Evolutionary conservation across 2,329 filamentous ascomycete species (phyloP).

Genomic region (Pseudopyricularia javanii): DNA sequence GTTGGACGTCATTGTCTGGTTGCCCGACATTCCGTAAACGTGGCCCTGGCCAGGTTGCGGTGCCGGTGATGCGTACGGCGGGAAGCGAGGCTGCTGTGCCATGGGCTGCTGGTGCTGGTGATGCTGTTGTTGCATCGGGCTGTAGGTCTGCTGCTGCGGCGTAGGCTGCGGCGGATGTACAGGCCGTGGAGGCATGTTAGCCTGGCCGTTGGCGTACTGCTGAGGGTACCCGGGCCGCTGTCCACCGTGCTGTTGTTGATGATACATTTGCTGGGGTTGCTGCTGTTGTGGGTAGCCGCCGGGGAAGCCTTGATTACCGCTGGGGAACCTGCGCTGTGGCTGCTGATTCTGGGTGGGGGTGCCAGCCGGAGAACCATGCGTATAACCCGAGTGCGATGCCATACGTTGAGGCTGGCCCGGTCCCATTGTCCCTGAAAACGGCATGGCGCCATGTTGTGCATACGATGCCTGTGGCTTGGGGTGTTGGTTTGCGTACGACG

Average conservation of each 20-base stretch:
- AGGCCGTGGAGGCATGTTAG: slow-evolving; percentile 4
- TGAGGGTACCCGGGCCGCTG: not conserved
- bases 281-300: slow-evolving; percentile 10
- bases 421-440: slow-evolving; percentile 26
- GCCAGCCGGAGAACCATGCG: not conserved
- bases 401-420: slow-evolving; percentile 26
- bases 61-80: not conserved
- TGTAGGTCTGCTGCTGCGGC: slow-evolving; percentile 1
- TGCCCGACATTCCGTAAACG: not conserved
- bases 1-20: not conserved
- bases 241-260: slow-evolving; percentile 1
- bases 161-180: slow-evolving; percentile 12
- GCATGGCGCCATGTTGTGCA: slow-evolving; percentile 37
- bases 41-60: not conserved
- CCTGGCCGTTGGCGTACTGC: slow-evolving; percentile 26
- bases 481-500: slow-evolving; percentile 33
- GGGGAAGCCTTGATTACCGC: not conserved
- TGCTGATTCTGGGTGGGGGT: slow-evolving; percentile 2
- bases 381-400: slow-evolving; percentile 17
- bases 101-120: not conserved
- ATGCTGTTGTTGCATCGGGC: slow-evolving; percentile 1
- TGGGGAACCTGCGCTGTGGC: slow-evolving; percentile 1
- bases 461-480: slow-evolving; percentile 40
- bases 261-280: slow-evolving; percentile 12
- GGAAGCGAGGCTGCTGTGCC: not conserved